These are phyloP conservation scores for Leptomonas pyrrhocoris DNA, from an alignment of 208 protist species.

Conservation along the genomic window DNA sequence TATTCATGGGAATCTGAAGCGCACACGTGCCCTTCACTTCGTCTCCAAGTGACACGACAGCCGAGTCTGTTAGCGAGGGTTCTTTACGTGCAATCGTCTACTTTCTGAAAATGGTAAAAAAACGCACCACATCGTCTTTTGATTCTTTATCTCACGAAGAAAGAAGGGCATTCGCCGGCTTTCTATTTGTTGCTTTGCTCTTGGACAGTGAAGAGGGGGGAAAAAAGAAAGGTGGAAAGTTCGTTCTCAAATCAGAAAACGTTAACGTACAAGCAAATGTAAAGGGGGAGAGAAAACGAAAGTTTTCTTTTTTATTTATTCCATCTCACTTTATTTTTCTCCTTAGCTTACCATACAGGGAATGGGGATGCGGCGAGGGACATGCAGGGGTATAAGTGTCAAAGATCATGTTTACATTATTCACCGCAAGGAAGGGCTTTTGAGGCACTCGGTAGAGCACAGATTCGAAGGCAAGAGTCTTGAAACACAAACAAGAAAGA, in stretches of 20 bases:
- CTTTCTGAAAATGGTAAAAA: background rate
- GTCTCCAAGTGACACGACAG: background rate
- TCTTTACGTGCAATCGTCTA: background rate
- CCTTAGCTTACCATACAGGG: background rate
- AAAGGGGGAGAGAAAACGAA: background rate
- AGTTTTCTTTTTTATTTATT: background rate
- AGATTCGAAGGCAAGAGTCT: background rate
- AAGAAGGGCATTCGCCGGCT: background rate
- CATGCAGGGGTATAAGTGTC: background rate
- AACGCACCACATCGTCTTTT: background rate
- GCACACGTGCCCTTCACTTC: background rate
- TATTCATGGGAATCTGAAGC: background rate
- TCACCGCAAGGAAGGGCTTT: background rate
- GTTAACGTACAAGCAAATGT: background rate
- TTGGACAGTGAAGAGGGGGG: background rate
- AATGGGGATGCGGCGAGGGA: background rate
- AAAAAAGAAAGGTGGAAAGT: background rate
- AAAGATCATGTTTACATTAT: background rate
- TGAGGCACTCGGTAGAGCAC: slow-evolving; percentile 2
- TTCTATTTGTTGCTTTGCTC: background rate
- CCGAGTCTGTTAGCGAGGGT: background rate
- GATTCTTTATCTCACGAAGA: background rate
- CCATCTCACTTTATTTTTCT: background rate
- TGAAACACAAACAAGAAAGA: background rate
- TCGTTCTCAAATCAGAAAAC: too few relatives aligned